Percentiles rank a stretch among this genome's conserved stretches.
Conservation (phyloP, 176 grass and related monocot species). For the Oryza officinalis region DNA sequence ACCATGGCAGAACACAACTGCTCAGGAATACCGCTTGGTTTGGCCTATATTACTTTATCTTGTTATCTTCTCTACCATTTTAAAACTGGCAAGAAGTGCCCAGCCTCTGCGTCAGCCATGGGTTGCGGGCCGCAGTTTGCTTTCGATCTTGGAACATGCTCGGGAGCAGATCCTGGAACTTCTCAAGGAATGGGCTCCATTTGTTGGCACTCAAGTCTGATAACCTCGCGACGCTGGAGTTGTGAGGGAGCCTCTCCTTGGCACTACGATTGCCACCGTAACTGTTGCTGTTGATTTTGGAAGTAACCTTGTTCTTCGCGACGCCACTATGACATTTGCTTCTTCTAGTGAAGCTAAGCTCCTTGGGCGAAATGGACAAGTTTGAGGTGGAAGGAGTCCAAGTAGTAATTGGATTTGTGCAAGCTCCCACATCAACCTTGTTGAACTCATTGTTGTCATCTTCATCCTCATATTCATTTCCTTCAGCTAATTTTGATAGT, state of each 20-base stretch:
- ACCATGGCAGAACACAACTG: neutral
- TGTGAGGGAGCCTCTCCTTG: constrained; percentile 43
- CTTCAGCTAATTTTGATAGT: constrained; percentile 50
- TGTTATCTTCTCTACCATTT: constrained; percentile 12
- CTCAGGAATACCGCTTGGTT: constrained; percentile 1
- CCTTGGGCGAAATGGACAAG: constrained; percentile 45
- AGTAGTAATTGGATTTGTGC: constrained; percentile 17
- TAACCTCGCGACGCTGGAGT: constrained; percentile 57
- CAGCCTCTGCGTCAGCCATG: constrained; percentile 53
- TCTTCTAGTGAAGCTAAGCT: constrained; percentile 33
- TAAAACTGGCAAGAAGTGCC: constrained; percentile 71
- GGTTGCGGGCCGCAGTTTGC: constrained; percentile 2
- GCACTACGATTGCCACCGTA: constrained; percentile 42
- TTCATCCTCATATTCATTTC: constrained; percentile 35
- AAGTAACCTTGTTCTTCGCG: constrained; percentile 29
- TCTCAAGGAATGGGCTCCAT: constrained; percentile 64
- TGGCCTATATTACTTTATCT: constrained; percentile 17
- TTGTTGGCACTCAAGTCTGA: constrained; percentile 47
- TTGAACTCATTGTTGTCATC: constrained; percentile 16
- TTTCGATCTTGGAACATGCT: constrained; percentile 43
- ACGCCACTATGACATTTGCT: neutral
- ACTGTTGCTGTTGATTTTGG: constrained; percentile 30
- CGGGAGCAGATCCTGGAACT: constrained; percentile 60
- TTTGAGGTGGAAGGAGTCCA: constrained; percentile 32
- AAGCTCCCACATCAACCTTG: neutral